Evolutionary conservation across 805 yeast species (phyloP).

Genomic region (Tetrapisispora pingtungensis): DNA sequence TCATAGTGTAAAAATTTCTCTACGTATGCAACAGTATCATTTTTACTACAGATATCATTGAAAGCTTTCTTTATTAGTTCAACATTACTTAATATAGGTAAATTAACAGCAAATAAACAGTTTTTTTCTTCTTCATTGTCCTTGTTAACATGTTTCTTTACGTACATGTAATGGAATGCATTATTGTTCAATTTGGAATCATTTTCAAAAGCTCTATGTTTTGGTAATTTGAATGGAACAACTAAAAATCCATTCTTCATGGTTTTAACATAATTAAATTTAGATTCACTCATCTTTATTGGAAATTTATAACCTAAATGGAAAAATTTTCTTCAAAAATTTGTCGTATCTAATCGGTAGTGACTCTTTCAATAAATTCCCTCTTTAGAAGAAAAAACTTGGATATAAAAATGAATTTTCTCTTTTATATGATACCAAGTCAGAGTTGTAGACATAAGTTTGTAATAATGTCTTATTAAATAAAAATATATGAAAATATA

Average conservation of each 20-base stretch:
- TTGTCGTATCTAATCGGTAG: no score
- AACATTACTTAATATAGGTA: slow-evolving; percentile 55
- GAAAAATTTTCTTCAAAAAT: no score
- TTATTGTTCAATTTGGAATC: slow-evolving; percentile 5
- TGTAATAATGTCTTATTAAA: no score
- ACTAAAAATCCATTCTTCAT: slow-evolving; percentile 31
- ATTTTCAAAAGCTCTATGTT: slow-evolving; percentile 8
- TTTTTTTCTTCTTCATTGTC: slow-evolving; percentile 35
- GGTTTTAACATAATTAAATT: slow-evolving; percentile 4
- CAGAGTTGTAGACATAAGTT: no score
- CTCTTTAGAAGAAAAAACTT: no score
- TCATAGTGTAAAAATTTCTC: slow-evolving; percentile 39
- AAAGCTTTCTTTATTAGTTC: slow-evolving; percentile 48
- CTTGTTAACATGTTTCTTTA: slow-evolving; percentile 51
- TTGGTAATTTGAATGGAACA: slow-evolving; percentile 25
- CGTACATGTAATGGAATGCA: slow-evolving; percentile 46
- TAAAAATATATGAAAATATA: no score
- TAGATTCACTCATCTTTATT: neutral
- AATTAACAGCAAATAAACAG: slow-evolving; percentile 63
- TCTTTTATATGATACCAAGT: no score
- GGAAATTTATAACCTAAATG: no score
- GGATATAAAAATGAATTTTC: no score
- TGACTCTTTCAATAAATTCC: no score
- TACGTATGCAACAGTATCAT: slow-evolving; percentile 48
- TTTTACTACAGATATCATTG: slow-evolving; percentile 37